Evolutionary conservation across 768 basidiomycete genomes (phyloP), one percentile per base, ranked within the genome.

Genomic region (Lactarius psammicola): DNA sequence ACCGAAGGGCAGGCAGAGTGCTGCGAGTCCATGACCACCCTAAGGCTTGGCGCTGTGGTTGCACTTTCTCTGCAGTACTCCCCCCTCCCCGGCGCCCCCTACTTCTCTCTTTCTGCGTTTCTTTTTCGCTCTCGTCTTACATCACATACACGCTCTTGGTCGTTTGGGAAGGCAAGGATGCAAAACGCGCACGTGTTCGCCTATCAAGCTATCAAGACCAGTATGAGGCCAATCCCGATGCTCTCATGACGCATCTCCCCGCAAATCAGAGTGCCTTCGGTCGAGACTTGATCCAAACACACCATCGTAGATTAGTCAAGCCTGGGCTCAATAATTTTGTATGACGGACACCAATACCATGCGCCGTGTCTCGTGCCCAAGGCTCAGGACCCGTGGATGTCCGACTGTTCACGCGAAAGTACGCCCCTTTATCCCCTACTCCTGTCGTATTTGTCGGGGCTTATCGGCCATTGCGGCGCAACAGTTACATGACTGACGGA

Each of bases 401-500:
- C 59, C 59, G 18, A 31, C 30, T 18, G 40, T 33, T 53, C 44
- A 23, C 3, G 36, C 42, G 55, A n/a, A 46, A n/a, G 64, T 46
- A 40, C 59, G 46, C 26, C 42, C 62, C 59, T 55, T 60, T 55
- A 42, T 65, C 38, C 40, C 64, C 31, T 18, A 44, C 28, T 33
- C 36, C 28, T 20, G 31, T 40, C 53, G 31, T n/a, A 17, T 65
- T 49, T 53, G 59, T 65, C 53, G 59, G 53, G 46, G n/a, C 33
- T 36, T 26, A 20, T 65, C 58, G 51, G 63, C 17, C 31, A 40
- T 51, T 54, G 33, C 33, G 20, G 31, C n/a, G 23, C 40, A 33
- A 59, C 33, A 17, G 49, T 54, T 54, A 18, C 46, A 17, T n/a
- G 9, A 10, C 34, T 18, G 40, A 28, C 13, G 11, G n/a, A 51